These are phyloP conservation scores for Kurtzmaniella fragi DNA, from an alignment of 805 yeast genomes.

Conservation along the genomic window DNA sequence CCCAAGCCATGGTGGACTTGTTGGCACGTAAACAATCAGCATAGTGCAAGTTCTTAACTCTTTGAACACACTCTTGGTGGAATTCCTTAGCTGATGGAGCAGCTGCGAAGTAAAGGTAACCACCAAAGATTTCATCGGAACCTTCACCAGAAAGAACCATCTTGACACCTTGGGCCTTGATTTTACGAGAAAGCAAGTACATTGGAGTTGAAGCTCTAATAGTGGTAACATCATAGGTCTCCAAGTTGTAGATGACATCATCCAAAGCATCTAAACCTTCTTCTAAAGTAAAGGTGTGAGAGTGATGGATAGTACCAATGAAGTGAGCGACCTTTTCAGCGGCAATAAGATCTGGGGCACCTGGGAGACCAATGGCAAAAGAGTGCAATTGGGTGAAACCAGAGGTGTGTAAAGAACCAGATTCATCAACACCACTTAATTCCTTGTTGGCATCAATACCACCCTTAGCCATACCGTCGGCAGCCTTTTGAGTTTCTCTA, in stretches of 20 bases:
- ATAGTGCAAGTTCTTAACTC: slow-evolving; percentile 95
- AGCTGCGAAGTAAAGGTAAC: slow-evolving; percentile 93
- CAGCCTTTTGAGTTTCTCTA: slow-evolving; percentile 84
- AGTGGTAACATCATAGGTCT: slow-evolving; percentile 97
- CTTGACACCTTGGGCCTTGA: slow-evolving; percentile 99
- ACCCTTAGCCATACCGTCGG: slow-evolving; percentile 34
- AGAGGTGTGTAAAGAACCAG: slow-evolving; percentile 74
- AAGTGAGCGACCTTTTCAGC: slow-evolving; percentile 95
- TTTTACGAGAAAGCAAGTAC: slow-evolving; percentile 93
- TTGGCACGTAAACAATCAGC: slow-evolving; percentile 98
- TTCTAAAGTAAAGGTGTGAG: slow-evolving; percentile 93
- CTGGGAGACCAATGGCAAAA: slow-evolving; percentile 94
- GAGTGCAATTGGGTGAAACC: slow-evolving; percentile 84
- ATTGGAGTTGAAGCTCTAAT: slow-evolving; percentile 99
- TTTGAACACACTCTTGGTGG: slow-evolving; percentile 91
- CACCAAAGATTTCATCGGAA: slow-evolving; percentile 98
- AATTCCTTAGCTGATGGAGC: slow-evolving; percentile 93
- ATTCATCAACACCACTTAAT: slow-evolving; percentile 88
- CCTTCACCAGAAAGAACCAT: slow-evolving; percentile 99
- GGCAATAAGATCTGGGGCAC: slow-evolving; percentile 96
- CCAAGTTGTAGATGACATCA: slow-evolving; percentile 93
- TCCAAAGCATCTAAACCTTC: slow-evolving; percentile 95
- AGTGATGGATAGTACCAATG: slow-evolving; percentile 95
- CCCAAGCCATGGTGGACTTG: slow-evolving; percentile 99
- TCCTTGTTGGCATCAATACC: slow-evolving; percentile 62